Conservation (phyloP, 106 monocot species). For the Dendrobium officinale region DNA sequence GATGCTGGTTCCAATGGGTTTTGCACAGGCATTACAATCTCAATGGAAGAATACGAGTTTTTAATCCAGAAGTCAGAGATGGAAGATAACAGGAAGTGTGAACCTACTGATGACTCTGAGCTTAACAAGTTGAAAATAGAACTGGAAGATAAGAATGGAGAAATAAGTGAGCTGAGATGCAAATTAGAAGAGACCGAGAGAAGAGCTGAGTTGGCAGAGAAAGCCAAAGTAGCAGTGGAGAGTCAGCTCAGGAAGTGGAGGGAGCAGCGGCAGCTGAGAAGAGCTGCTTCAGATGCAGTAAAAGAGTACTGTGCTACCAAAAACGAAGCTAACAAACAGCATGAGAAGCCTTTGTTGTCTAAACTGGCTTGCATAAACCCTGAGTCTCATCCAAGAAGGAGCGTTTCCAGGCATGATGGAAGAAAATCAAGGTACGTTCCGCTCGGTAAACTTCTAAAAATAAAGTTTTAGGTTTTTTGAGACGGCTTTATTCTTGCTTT, state of each 20-base stretch:
- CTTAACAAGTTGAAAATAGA: slow-evolving; percentile 10
- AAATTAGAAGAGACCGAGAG: slow-evolving; percentile 13
- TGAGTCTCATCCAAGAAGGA: slow-evolving; percentile 1
- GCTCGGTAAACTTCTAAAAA: slow-evolving; percentile 29
- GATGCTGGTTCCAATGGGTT: background rate
- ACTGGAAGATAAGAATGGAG: slow-evolving; percentile 17
- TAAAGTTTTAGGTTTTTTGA: slow-evolving; percentile 13
- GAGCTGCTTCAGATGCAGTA: slow-evolving; percentile 4
- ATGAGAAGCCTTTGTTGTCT: background rate
- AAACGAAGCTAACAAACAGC: background rate
- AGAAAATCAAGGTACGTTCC: slow-evolving; percentile 13
- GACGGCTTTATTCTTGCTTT: too few relatives aligned
- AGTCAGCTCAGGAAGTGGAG: slow-evolving; percentile 26
- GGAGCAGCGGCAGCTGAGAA: slow-evolving; percentile 10
- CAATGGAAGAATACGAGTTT: slow-evolving; percentile 16
- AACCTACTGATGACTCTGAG: background rate
- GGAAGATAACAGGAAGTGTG: background rate
- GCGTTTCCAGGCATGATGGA: slow-evolving; percentile 3
- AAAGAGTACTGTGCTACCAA: background rate
- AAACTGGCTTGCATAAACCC: background rate
- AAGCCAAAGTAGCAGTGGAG: slow-evolving; percentile 23
- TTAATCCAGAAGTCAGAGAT: slow-evolving; percentile 9
- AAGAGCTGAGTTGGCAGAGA: slow-evolving; percentile 31
- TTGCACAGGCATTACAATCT: slow-evolving; percentile 13
- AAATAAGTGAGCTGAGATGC: slow-evolving; percentile 14